Percentiles rank a stretch among this genome's conserved stretches.
These are phyloP conservation scores for Megacollybia marginata DNA, from an alignment of 768 basidiomycete species.

Conservation along the genomic window DNA sequence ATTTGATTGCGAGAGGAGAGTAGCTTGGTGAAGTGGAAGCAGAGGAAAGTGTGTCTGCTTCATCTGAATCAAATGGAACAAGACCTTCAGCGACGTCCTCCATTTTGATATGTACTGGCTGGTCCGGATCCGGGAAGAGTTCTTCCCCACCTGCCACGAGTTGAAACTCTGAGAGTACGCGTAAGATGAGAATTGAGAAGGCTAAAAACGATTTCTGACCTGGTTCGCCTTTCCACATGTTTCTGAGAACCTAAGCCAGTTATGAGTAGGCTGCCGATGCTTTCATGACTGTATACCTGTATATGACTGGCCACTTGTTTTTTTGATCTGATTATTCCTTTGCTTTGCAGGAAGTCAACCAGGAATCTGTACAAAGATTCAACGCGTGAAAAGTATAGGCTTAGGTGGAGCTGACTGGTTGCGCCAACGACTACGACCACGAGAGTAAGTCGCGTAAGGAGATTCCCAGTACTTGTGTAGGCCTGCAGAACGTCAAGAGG, in stretches of 20 bases:
- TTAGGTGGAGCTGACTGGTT: constrained; percentile 44
- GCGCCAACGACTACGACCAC: constrained; percentile 73
- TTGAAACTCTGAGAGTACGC: constrained; percentile 48
- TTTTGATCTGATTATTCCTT: constrained; percentile 67
- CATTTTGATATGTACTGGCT: constrained; percentile 46
- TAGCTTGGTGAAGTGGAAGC: constrained; percentile 34
- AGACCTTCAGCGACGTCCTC: constrained; percentile 43
- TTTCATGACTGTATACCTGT: constrained; percentile 23
- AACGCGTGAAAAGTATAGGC: too few relatives aligned
- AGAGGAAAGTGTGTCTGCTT: constrained; percentile 24
- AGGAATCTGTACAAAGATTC: constrained; percentile 27
- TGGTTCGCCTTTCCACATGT: constrained; percentile 84
- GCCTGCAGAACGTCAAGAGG: constrained; percentile 30
- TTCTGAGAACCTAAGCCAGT: constrained; percentile 44
- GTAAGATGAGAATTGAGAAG: constrained; percentile 9
- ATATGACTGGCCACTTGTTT: constrained; percentile 90
- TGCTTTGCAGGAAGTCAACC: constrained; percentile 69
- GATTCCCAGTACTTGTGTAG: constrained; percentile 75
- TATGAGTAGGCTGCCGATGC: too few relatives aligned
- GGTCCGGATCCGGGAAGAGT: constrained; percentile 41
- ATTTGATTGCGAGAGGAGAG: constrained; percentile 35
- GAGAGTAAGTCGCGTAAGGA: constrained; percentile 71
- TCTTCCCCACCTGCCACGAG: constrained; percentile 80
- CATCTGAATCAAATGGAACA: constrained; percentile 40
- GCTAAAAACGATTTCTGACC: constrained; percentile 30